A percentile compares a stretch with the other conserved stretches of the same genome.
phyloP scores from a whole-genome alignment of 371 early-diverging fungal genomes.

The Entomophthora muscae region DNA sequence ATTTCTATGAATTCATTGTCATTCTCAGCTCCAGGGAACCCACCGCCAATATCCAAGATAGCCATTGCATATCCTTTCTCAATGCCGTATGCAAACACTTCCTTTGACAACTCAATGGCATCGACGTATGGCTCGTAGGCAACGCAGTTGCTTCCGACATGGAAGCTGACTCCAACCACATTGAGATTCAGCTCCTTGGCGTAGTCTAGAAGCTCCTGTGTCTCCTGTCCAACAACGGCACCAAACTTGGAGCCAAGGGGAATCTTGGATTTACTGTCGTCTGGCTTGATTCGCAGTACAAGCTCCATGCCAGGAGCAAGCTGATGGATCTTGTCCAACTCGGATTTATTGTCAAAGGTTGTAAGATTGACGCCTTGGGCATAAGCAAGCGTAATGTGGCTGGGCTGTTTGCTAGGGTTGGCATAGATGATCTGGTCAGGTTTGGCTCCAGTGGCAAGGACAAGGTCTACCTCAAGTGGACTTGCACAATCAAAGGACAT shows the following conservation, averaged over 20 bases:
- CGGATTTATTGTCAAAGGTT: slow-evolving; percentile 97
- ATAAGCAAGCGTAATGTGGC: slow-evolving; percentile 74
- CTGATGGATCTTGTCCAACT: slow-evolving; percentile 79
- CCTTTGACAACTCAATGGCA: slow-evolving; percentile 65
- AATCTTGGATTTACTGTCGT: background rate
- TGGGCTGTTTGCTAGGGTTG: slow-evolving; percentile 94
- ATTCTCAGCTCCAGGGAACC: slow-evolving; percentile 61
- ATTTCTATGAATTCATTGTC: slow-evolving; percentile 27
- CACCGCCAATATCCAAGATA: slow-evolving; percentile 89
- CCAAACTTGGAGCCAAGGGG: background rate
- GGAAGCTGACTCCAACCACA: slow-evolving; percentile 82
- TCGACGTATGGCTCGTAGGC: slow-evolving; percentile 76
- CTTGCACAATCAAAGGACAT: slow-evolving; percentile 90
- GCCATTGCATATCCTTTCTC: slow-evolving; percentile 49
- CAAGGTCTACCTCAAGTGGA: slow-evolving; percentile 69
- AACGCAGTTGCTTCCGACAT: slow-evolving; percentile 87
- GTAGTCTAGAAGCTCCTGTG: slow-evolving; percentile 39
- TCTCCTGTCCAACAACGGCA: slow-evolving; percentile 24
- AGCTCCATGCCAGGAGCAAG: slow-evolving; percentile 65
- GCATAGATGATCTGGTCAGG: slow-evolving; percentile 84
- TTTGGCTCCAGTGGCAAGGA: slow-evolving; percentile 57
- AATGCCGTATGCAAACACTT: slow-evolving; percentile 68
- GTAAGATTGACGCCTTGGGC: slow-evolving; percentile 64
- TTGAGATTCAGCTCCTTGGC: slow-evolving; percentile 63
- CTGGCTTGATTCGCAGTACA: slow-evolving; percentile 43